Conservation (phyloP, 2,329 filamentous ascomycete genomes). For the Colletotrichum orchidophilum region DNA sequence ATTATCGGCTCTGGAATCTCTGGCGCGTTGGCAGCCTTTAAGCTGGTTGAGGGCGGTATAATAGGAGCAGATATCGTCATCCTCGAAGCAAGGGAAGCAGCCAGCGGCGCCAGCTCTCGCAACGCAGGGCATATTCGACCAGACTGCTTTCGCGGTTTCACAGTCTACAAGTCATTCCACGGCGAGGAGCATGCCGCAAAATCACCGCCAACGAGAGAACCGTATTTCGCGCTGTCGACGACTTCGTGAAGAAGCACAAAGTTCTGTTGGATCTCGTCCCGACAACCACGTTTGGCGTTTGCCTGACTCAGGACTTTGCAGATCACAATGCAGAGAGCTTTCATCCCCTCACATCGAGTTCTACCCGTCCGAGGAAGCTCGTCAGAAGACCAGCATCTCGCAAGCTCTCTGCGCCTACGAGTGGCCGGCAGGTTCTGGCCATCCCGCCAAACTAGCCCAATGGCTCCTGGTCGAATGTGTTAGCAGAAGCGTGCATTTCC, state of each 20-base stretch:
- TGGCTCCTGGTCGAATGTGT: constrained; percentile 48
- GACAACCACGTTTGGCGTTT: constrained; percentile 58
- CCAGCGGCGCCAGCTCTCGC: constrained; percentile 52
- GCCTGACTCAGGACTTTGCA: constrained; percentile 56
- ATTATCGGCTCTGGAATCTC: constrained; percentile 55
- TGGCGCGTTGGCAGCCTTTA: constrained; percentile 50
- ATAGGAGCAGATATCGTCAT: constrained; percentile 46
- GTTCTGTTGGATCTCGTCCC: constrained; percentile 56
- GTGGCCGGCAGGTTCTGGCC: constrained; percentile 59
- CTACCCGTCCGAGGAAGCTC: constrained; percentile 44
- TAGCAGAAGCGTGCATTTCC: neutral
- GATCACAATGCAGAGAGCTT: constrained; percentile 35
- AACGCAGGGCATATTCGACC: constrained; percentile 56
- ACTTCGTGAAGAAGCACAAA: constrained; percentile 51
- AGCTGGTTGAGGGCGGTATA: constrained; percentile 46
- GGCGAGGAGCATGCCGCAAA: neutral
- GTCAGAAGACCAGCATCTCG: constrained; percentile 48
- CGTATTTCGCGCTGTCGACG: constrained; percentile 44
- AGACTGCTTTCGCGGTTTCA: constrained; percentile 58
- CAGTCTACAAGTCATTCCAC: neutral
- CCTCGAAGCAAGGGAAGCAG: constrained; percentile 54
- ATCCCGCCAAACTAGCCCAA: constrained; percentile 59
- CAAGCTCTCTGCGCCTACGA: constrained; percentile 56
- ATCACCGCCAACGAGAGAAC: constrained; percentile 1
- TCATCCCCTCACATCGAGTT: neutral